Evolutionary conservation across 345 rosid species (phyloP), one percentile per base, ranked within the genome.

Genomic region (Aquilaria yunnanensis): DNA sequence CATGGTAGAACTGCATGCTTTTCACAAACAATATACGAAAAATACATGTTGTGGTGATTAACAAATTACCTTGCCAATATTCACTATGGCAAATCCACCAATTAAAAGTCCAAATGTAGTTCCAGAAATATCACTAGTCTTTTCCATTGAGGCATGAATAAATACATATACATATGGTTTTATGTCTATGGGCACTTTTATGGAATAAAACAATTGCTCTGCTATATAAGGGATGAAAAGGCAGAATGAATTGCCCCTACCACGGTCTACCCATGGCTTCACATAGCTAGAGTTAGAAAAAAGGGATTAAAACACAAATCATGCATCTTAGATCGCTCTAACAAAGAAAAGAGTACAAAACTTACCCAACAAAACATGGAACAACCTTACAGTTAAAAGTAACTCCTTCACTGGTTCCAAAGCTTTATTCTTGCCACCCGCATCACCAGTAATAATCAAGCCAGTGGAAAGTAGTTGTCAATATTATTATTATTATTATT

Each of bases 141-240:
- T 91, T 71, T 68, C 76, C 65, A 85, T 65, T 53, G 84, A 80
- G 67, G 83, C 93, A 73, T 60, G 80, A 62, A 92, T 50, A 14
- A 82, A 75, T 73, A 92, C 55, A 52, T 88, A 77, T 14, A 92
- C 52, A 64, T 81, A 83, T 46, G 86, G 79, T 67, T 74, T 85
- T 69, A 70, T 71, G 78, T 79, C 80, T 78, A 69, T 82, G 32
- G 76, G 65, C 75, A 69, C 80, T 13, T 83, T 81, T 41, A 71
- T 32, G 59, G 93, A 84, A 51, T n/a, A 81, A 16, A 74, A 83
- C 77, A 92, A 82, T 72, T 92, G 91, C 82, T 92, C 96, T 0
- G 96, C 96, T 37, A 96, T 78, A 73, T 87, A 80, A 63, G 96
- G 98, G 72, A 85, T 87, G 85, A 92, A 89, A 59, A 87, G 88